These are phyloP conservation scores for Trametes meyenii DNA, from an alignment of 768 basidiomycete species.

Conservation along the genomic window DNA sequence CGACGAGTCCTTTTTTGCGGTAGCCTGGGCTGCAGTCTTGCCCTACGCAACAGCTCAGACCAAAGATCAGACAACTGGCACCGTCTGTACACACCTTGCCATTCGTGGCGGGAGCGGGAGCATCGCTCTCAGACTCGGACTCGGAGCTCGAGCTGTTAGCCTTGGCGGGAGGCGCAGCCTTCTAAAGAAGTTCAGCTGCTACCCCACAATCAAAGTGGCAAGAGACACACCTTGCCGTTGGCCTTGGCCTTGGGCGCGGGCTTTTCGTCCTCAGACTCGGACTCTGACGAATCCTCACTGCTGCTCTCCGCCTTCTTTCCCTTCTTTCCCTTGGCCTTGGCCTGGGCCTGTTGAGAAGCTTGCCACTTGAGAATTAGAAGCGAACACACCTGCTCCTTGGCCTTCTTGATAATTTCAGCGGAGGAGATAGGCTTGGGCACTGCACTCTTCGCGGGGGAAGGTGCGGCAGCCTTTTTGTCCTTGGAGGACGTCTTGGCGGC, in stretches of 20 bases:
- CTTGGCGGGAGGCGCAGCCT: conserved; percentile 11
- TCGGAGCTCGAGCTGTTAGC: conserved; percentile 12
- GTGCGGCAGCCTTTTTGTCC: conserved; percentile 36
- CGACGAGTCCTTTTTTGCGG: conserved; percentile 19
- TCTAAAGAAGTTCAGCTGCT: neutral
- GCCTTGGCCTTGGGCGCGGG: conserved; percentile 31
- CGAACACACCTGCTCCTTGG: conserved; percentile 27
- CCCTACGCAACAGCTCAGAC: conserved; percentile 1
- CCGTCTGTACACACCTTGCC: conserved; percentile 23
- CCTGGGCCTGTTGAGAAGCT: neutral
- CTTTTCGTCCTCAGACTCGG: conserved; percentile 40
- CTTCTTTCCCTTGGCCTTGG: conserved; percentile 23
- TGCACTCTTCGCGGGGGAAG: neutral
- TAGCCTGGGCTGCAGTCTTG: conserved; percentile 20
- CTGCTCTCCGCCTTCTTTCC: conserved; percentile 28
- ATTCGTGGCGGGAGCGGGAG: conserved; percentile 20
- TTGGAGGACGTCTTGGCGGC: conserved; percentile 37
- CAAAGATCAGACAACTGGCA: no score
- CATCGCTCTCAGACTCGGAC: conserved; percentile 25
- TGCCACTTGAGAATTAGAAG: neutral
- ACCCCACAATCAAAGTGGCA: neutral
- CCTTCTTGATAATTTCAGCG: conserved; percentile 48
- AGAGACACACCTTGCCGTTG: conserved; percentile 38
- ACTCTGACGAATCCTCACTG: conserved; percentile 35
- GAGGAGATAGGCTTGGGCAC: conserved; percentile 37